Base-by-base conservation (phyloP, 2,329 filamentous ascomycete species). In the Capronia epimyces region DNA sequence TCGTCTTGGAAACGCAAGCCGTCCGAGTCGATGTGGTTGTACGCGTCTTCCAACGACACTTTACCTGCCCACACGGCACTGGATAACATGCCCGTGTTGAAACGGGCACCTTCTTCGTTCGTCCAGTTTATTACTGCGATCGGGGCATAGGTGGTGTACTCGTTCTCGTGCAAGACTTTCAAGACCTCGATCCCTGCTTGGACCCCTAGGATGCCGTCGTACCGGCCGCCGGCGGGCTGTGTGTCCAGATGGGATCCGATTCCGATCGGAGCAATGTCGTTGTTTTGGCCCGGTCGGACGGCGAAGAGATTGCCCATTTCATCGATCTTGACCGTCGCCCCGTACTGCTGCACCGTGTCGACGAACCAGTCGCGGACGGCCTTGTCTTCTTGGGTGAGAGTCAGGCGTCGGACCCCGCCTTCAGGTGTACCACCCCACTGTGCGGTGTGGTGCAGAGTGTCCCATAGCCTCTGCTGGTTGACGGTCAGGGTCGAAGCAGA, bases 281-380 rank as follows among this genome's bases (percentile, higher is more conserved):
- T 70, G 44, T 69, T 67, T 46, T 76, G 69, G 1, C 87, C 86
- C 2, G 81, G 78, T 1, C 83, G 77, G 2, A 87, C 74, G 1
- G 86, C 85, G 64, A 91, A 91, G 54, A 86, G 86, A 60, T 90
- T 91, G 24, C 87, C 87, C 80, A 91, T 89, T 18, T 79, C 72
- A 64, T 93, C 87, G 1, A 88, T 67, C 0, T 77, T 83, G 8
- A 86, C 74, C 1, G 75, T 73, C 65, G 87, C 91, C 6, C 83
- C 84, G 0, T 89, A 69, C 0, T 69, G 71, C 60, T 79, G 69
- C 1, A 79, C 81, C 0, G 80, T 82, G 18, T 81, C 66, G 0
- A 83, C 75, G 57, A 91, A 89, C 87, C 87, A 91, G 65, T 86
- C 79, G 39, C 87, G 79, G 10, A 78, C 86, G 61, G 78, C 68